Percentiles rank a stretch among this genome's conserved stretches.
These are phyloP conservation scores for Xylaria flabelliformis DNA, from an alignment of 495 filamentous ascomycete species.

Conservation along the genomic window DNA sequence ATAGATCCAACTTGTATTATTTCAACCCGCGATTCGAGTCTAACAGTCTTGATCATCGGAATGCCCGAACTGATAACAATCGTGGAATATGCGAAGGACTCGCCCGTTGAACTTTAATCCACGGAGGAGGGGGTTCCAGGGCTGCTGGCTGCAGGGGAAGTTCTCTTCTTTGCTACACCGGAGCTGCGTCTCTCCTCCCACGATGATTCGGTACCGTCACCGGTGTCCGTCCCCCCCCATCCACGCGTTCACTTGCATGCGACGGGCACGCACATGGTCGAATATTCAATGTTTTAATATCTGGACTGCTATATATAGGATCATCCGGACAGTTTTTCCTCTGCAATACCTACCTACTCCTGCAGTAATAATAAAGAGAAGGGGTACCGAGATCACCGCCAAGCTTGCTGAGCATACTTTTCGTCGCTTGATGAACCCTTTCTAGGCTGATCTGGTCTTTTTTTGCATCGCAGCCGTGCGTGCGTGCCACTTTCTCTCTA, in stretches of 20 bases:
- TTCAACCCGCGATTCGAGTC: not conserved
- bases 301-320: not conserved
- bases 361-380: not conserved
- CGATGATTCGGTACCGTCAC: not conserved
- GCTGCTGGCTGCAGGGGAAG: not conserved
- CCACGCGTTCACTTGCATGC: constrained; percentile 12
- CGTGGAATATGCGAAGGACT: not conserved
- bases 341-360: not conserved
- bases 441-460: not conserved
- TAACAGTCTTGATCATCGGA: not conserved
- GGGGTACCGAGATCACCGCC: not conserved
- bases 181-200: not conserved
- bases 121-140: not conserved
- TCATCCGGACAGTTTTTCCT: not conserved
- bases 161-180: not conserved
- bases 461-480: not conserved
- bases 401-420: constrained; percentile 7
- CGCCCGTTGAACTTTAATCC: not conserved
- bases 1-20: not conserved
- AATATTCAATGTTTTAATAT: too few relatives aligned
- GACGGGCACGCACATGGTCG: not conserved
- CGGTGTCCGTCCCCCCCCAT: not conserved
- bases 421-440: not conserved
- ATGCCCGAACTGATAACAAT: not conserved
- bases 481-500: not conserved